These are phyloP conservation scores for Lepidium aucheri DNA, from an alignment of 345 rosid genomes.

Conservation along the genomic window DNA sequence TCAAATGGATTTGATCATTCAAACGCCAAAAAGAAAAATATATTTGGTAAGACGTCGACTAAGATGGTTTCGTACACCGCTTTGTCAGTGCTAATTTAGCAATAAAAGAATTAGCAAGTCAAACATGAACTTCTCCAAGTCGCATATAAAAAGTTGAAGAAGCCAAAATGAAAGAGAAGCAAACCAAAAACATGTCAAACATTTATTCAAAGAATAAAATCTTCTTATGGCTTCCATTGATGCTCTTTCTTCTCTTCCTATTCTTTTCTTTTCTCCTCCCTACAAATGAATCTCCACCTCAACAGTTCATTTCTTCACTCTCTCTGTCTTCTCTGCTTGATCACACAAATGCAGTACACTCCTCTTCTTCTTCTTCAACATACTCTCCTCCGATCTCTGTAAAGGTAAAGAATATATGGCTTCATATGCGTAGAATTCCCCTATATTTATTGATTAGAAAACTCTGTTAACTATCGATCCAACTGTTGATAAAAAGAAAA, in stretches of 20 bases:
- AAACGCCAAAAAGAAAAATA: not conserved
- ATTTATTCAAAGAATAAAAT: not conserved
- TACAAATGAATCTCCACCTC: not conserved
- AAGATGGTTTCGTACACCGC: not conserved
- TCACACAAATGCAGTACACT: not conserved
- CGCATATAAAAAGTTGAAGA: slow-evolving; percentile 5
- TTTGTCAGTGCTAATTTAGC: not conserved
- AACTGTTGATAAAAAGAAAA: too few species aligned
- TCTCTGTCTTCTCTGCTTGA: not conserved
- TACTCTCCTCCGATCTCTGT: slow-evolving; percentile 8
- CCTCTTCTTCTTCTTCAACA: slow-evolving; percentile 4
- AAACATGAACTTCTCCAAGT: not conserved
- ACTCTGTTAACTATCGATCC: not conserved
- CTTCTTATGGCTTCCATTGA: slow-evolving; percentile 12
- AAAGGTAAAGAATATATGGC: not conserved
- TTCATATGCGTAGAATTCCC: not conserved
- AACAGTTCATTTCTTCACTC: slow-evolving; percentile 16
- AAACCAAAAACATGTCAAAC: not conserved
- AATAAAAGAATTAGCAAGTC: not conserved
- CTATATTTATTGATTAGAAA: not conserved
- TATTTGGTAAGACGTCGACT: not conserved
- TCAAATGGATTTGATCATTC: not conserved
- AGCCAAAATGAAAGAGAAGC: not conserved
- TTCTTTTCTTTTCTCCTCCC: not conserved
- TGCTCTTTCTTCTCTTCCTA: slow-evolving; percentile 20